Evolutionary conservation across 1,139 yeast species (phyloP), one percentile per base, ranked within the genome.

Genomic region (Zygosaccharomyces pseudobailii): DNA sequence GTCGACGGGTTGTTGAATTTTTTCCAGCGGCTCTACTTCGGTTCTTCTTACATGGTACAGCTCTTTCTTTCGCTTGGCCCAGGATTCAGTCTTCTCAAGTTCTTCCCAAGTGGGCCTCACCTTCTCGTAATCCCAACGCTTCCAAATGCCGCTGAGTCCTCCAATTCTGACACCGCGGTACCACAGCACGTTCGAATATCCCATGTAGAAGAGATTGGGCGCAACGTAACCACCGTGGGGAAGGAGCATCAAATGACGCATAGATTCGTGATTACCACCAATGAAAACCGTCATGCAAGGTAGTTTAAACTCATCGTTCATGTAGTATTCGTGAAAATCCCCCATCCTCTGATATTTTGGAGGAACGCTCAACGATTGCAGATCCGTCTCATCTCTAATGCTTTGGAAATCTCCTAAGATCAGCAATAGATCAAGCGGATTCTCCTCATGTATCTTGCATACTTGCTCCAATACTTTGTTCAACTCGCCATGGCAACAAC

Each of bases 261-360:
- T 85, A 6, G 94, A 82, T 62, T 92, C 99, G 61, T 92, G 99
- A 67, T 92, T 92, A 0, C 99, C 99, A 3, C 98, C 98, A 40
- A 94, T 79, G 56, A 92, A 84, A 0, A 92, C 57, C 0, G 98
- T 92, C 37, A 81, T 67, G 2, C 84, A 74, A 0, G 97, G 96
- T 0, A 97, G 96, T 28, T 49, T 65, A 42, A 68, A 70, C 13
- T 55, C 54, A 36, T 57, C 53, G 0, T 94, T 92, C 1, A 65
- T 63, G 58, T 87, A 88, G 65, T 90, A 92, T 24, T 76, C 69
- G 46, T 78, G 80, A 64, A 92, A 92, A 59, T 89, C 96, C 0
- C 96, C 96, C 56, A 88, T 63, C 40, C 66, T 66, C 43, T 71
- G 78, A 58, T 75, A 78, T 57, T 78, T 77, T 2, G 63, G 61